Conservation (phyloP, 495 filamentous ascomycete species). For the Niebla homalea region DNA sequence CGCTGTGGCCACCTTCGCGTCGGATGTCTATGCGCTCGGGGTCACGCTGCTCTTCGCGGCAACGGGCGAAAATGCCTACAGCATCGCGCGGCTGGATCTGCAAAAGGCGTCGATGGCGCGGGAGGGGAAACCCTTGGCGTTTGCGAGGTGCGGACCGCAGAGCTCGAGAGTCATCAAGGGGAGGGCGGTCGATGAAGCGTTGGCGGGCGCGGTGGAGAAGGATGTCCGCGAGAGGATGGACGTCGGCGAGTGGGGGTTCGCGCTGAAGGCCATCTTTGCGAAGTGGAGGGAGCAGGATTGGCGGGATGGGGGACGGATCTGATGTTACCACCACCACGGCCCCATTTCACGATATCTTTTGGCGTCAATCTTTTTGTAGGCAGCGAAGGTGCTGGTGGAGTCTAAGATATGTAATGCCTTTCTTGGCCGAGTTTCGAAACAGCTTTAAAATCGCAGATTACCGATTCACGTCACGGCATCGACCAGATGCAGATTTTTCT, state of each 20-base stretch:
- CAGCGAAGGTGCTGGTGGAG: constrained; percentile 5
- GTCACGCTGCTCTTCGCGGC: constrained; percentile 42
- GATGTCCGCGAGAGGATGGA: constrained; percentile 26
- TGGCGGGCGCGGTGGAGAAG: constrained; percentile 31
- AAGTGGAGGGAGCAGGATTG: neutral
- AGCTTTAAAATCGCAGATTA: no score
- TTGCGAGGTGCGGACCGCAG: constrained; percentile 27
- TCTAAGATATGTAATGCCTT: no score
- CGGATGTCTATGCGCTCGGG: constrained; percentile 43
- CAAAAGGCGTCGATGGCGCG: constrained; percentile 34
- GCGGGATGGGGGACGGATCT: neutral
- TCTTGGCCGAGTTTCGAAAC: no score
- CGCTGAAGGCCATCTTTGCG: neutral
- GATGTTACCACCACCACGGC: no score
- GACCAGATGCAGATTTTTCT: no score
- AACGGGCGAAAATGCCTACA: constrained; percentile 41
- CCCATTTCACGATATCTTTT: no score
- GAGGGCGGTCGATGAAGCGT: constrained; percentile 30
- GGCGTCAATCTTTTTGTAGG: no score
- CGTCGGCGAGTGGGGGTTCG: constrained; percentile 21
- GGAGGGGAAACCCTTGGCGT: constrained; percentile 36
- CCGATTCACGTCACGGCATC: no score
- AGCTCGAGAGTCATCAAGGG: constrained; percentile 30
- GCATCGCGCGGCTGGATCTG: constrained; percentile 28
- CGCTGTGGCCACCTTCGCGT: constrained; percentile 23